These are phyloP conservation scores for Lactarius psammicola DNA, from an alignment of 768 basidiomycete species.

Conservation along the genomic window DNA sequence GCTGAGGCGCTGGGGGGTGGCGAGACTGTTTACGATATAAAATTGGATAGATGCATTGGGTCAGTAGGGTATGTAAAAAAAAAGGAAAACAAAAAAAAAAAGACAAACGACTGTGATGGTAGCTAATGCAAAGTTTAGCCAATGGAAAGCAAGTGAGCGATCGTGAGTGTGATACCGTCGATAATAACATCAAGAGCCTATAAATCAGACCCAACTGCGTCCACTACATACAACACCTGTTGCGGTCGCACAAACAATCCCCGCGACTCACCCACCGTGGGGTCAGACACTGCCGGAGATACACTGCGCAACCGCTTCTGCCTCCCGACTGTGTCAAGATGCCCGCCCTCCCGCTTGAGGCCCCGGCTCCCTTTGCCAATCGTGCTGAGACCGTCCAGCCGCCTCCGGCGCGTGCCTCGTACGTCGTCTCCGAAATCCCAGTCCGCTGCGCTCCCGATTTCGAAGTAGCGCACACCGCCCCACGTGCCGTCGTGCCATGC, in stretches of 20 bases:
- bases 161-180: conserved; percentile 15
- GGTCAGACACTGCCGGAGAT: conserved; percentile 61
- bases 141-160: conserved; percentile 5
- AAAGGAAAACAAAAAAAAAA: background rate
- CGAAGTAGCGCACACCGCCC: conserved; percentile 82
- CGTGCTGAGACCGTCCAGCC: conserved; percentile 35
- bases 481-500: conserved; percentile 85
- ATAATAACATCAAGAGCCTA: conserved; percentile 13
- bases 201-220: conserved; percentile 55
- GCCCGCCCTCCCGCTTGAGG: conserved; percentile 59
- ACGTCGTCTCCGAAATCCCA: conserved; percentile 57
- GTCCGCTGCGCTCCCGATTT: conserved; percentile 61
- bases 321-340: conserved; percentile 42
- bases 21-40: too few relatives aligned
- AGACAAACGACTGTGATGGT: conserved; percentile 13
- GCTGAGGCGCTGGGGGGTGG: too few relatives aligned
- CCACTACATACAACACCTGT: conserved; percentile 84
- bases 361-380: conserved; percentile 38
- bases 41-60: conserved; percentile 8
- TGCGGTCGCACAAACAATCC: conserved; percentile 84
- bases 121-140: conserved; percentile 12
- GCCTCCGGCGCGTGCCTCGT: conserved; percentile 46
- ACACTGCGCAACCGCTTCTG: conserved; percentile 63
- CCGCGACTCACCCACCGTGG: conserved; percentile 59
- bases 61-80: conserved; percentile 9